phyloP scores from a whole-genome alignment of 345 rosid genomes.

The Aquilaria sinensis region DNA sequence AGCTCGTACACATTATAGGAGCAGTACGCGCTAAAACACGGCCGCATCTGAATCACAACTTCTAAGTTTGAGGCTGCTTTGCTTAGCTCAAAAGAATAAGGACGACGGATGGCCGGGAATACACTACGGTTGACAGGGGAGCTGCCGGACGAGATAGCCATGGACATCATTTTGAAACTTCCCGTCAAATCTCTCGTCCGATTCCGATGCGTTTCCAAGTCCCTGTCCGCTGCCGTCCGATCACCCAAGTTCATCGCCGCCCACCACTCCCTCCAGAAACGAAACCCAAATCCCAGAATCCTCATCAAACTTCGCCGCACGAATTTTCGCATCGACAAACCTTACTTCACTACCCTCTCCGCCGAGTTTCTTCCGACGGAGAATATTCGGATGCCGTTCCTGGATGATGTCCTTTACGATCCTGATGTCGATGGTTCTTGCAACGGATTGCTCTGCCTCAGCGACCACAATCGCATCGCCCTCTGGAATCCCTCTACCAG shows the following conservation, averaged over 20 bases:
- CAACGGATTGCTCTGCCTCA: slow-evolving; percentile 6
- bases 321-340: not conserved
- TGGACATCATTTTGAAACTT: slow-evolving; percentile 3
- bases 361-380: not conserved
- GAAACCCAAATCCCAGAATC: not conserved
- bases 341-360: not conserved
- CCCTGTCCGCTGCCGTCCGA: not conserved
- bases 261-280: not conserved
- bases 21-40: too few species aligned
- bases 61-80: too few species aligned
- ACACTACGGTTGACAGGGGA: not conserved
- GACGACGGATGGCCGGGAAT: too few species aligned
- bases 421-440: slow-evolving; percentile 9
- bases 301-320: not conserved
- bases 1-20: too few species aligned
- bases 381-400: slow-evolving; percentile 2
- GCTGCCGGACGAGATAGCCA: not conserved
- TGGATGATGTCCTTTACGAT: not conserved
- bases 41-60: too few species aligned
- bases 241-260: not conserved
- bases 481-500: slow-evolving; percentile 8
- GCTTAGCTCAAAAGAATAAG: too few species aligned
- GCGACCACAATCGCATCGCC: not conserved
- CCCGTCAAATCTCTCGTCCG: slow-evolving; percentile 7
- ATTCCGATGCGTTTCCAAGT: slow-evolving; percentile 9